Percentiles rank a stretch among this genome's conserved stretches.
These are phyloP conservation scores for Botrytis medusae DNA, from an alignment of 2,329 filamentous ascomycete genomes.

Conservation along the genomic window DNA sequence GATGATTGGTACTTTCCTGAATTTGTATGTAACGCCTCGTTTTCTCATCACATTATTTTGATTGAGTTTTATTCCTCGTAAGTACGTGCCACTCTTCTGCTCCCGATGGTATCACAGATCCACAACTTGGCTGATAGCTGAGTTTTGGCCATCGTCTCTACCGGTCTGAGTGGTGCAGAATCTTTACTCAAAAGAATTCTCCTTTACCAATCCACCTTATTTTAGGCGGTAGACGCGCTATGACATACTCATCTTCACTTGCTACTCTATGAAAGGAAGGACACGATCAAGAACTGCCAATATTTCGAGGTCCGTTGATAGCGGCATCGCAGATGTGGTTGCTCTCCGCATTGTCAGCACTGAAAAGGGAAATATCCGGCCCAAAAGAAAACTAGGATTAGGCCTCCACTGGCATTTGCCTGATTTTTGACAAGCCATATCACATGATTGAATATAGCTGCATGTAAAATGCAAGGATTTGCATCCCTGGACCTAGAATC, in stretches of 20 bases:
- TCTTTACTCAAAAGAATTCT: not conserved
- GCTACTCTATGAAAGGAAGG: not conserved
- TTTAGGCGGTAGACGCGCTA: slow-evolving; percentile 7
- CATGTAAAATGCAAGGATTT: slow-evolving; percentile 26
- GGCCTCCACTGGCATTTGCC: not conserved
- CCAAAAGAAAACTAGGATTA: slow-evolving; percentile 8
- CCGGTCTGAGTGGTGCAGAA: not conserved
- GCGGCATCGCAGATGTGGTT: not conserved
- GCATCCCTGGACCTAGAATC: slow-evolving; percentile 14
- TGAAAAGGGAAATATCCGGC: not conserved
- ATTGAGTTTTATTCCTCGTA: not conserved
- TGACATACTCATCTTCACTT: not conserved
- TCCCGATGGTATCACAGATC: not conserved
- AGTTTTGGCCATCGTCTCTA: not conserved
- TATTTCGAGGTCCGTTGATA: not conserved
- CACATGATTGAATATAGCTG: slow-evolving; percentile 26
- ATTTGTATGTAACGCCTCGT: not conserved
- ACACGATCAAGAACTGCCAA: not conserved
- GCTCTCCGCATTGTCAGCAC: slow-evolving; percentile 1
- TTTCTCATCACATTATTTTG: slow-evolving; percentile 3
- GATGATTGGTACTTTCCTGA: slow-evolving; percentile 9
- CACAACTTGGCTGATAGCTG: slow-evolving; percentile 2
- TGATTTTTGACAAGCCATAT: slow-evolving; percentile 18
- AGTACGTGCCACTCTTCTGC: slow-evolving; percentile 11
- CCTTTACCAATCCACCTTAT: not conserved